Evolutionary conservation across 164 flowering plant species (phyloP), one percentile per base, ranked within the genome.

Genomic region (Liriodendron chinense): DNA sequence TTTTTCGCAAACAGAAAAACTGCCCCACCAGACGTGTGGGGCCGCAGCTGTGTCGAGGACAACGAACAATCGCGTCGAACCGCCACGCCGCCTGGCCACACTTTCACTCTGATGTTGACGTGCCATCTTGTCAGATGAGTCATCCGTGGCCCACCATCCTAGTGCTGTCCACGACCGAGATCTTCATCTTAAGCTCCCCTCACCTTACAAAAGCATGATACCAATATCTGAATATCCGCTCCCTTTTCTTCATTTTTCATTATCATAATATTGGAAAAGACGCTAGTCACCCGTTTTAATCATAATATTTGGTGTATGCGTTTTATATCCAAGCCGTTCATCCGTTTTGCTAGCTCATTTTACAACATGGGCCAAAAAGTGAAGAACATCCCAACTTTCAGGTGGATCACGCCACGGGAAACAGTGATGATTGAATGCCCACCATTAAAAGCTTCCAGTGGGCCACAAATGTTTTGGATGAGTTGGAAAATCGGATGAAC

Each of bases 51-150:
- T 53, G 56, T 53, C 34, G 7, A 16, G 10, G 71, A 25, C 26
- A 25, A 7, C 14, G 7, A 57, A 57, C 47, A 16, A 65, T 34
- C 57, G 12, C 53, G 69, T 61, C 78, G 64, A 25, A 76, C 20
- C 28, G 78, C 47, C 62, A 62, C 78, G 70, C 62, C 62, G 28
- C 16, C 56, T 1, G 57, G 61, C 43, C 78, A 47, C 43, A 16
- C 43, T 69, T 69, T 59, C 24, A 13, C 3, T 21, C 25, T 26
- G 78, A 76, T 65, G 69, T 76, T 47, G 65, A 76, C 74, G 23
- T 71, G 78, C 21, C 65, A 63, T 76, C 63, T 65, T 64, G 74
- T 67, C n/a, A 20, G 63, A n/a, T 76, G 74, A 77, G 75, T 77
- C 75, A 72, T n/a, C 47, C 7, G 68, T 20, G 75, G 66, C 68